Evolutionary conservation across 2,329 filamentous ascomycete genomes (phyloP).

Genomic region (Nothophoma quercina): DNA sequence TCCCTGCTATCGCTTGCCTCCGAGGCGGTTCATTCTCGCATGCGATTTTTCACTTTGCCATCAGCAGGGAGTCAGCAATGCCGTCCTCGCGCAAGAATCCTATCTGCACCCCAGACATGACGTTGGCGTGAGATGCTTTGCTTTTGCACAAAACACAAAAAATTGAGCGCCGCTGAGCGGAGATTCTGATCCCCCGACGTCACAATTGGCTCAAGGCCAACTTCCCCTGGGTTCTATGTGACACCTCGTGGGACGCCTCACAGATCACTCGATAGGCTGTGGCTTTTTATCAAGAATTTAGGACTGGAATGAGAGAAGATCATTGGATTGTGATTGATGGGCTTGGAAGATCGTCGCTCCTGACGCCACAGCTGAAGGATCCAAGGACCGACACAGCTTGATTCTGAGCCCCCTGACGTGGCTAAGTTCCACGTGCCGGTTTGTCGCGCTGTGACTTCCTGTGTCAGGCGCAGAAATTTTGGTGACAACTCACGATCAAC

Average conservation of each 20-base stretch:
- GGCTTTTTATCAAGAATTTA: conserved; percentile 9
- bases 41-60: conserved; percentile 12
- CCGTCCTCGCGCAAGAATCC: conserved; percentile 15
- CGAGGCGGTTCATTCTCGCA: conserved; percentile 8
- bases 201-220: conserved; percentile 13
- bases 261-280: conserved; percentile 15
- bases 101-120: conserved; percentile 22
- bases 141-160: background rate
- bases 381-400: conserved; percentile 15
- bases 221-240: background rate
- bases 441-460: conserved; percentile 20
- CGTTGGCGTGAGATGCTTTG: background rate
- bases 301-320: conserved; percentile 8
- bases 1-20: background rate
- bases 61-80: conserved; percentile 13
- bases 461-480: conserved; percentile 3
- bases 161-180: background rate
- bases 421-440: conserved; percentile 25
- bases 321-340: conserved; percentile 6
- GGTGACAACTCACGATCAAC: background rate
- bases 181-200: conserved; percentile 15
- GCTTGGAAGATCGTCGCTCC: conserved; percentile 4
- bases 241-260: conserved; percentile 17
- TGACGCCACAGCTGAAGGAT: conserved; percentile 14
- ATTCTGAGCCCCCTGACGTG: conserved; percentile 32